Evolutionary conservation across 139 green algal genomes (phyloP).

Genomic region (Zygnema circumcarinatum): DNA sequence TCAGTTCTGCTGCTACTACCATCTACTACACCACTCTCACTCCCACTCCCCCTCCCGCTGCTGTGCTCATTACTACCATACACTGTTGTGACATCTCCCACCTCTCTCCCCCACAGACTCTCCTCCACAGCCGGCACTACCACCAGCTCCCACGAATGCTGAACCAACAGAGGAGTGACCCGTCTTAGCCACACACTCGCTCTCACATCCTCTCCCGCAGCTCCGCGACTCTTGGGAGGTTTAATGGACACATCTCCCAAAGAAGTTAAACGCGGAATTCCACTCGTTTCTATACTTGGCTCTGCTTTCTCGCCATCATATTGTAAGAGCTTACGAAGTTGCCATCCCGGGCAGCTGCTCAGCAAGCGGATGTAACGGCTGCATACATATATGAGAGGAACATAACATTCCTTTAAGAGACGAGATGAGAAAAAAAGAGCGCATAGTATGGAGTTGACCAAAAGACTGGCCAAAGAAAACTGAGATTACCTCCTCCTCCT

Average conservation of each 20-base stretch:
- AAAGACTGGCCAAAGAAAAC: too few relatives aligned
- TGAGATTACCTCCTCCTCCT: too few relatives aligned
- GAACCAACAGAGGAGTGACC: neutral
- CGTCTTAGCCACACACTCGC: neutral
- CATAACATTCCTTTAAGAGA: too few relatives aligned
- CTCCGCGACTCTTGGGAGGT: neutral
- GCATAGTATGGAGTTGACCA: too few relatives aligned
- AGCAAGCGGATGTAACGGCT: neutral
- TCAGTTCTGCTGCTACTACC: neutral
- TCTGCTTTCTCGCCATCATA: neutral
- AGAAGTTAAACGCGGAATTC: neutral
- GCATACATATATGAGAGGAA: too few relatives aligned
- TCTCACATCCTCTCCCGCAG: neutral
- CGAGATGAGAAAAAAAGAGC: too few relatives aligned
- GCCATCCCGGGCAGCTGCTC: neutral
- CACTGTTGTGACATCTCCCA: neutral
- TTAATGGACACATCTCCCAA: neutral
- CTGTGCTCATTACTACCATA: neutral
- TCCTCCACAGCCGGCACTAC: neutral
- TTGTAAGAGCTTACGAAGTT: neutral
- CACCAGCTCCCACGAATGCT: conserved; percentile 13
- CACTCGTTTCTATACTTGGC: neutral
- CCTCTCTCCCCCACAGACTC: neutral
- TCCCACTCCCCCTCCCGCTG: neutral
- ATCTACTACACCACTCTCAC: neutral